Percentiles rank a stretch among this genome's conserved stretches.
phyloP scores from a whole-genome alignment of 2,329 filamentous ascomycete species.

The Sarocladium oryzae region DNA sequence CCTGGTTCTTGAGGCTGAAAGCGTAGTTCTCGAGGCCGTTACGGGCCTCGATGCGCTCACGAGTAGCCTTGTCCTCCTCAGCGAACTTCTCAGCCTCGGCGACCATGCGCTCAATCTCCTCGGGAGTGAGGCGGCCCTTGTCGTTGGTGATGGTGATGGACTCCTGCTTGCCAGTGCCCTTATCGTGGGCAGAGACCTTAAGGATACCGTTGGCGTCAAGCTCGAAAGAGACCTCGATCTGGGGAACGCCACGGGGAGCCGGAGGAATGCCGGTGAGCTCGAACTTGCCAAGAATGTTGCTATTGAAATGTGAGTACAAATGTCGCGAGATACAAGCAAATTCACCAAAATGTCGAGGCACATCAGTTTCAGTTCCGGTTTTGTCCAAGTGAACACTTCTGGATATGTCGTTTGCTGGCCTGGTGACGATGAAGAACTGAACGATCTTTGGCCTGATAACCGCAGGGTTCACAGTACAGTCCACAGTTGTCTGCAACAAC shows the following conservation, averaged over 20 bases:
- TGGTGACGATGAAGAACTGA: no score
- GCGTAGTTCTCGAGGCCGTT: conserved; percentile 99
- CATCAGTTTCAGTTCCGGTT: no score
- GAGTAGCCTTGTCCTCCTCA: conserved; percentile 97
- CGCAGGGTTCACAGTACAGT: no score
- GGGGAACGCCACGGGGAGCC: conserved; percentile 90
- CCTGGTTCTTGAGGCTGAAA: conserved; percentile 98
- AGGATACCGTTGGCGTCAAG: conserved; percentile 98
- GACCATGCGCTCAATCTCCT: conserved; percentile 99
- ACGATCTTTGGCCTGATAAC: no score
- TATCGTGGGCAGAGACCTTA: conserved; percentile 91
- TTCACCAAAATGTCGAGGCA: not conserved
- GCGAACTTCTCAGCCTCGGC: conserved; percentile 97
- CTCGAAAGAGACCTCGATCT: conserved; percentile 97
- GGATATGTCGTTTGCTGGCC: no score
- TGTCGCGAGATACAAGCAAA: no score
- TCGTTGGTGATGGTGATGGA: conserved; percentile 99
- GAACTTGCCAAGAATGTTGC: conserved; percentile 93
- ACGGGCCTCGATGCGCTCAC: conserved; percentile 92
- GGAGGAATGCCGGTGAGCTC: conserved; percentile 94
- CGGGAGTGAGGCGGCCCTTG: conserved; percentile 92
- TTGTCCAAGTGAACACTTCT: no score
- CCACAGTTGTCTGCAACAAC: no score
- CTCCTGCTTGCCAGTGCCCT: conserved; percentile 96
- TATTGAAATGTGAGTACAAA: not conserved